These are phyloP conservation scores for Cryptosporidium sp. DNA, from an alignment of 169 alveolate genomes.

Conservation along the genomic window DNA sequence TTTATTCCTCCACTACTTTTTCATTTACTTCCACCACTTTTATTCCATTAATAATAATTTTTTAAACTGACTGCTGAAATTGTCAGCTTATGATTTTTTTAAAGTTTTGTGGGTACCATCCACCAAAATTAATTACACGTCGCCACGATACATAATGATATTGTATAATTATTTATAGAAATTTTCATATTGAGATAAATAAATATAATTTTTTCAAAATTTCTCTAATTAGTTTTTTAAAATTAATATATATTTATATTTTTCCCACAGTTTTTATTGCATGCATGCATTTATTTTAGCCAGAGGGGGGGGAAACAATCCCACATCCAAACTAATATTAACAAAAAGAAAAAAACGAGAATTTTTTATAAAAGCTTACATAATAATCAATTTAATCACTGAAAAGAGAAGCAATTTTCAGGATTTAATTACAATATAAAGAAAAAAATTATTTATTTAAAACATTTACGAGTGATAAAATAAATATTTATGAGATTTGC, in stretches of 20 bases:
- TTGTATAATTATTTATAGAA: slow-evolving; percentile 29
- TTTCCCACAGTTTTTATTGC: slow-evolving; percentile 6
- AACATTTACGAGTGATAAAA: not conserved
- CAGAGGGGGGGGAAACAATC: not conserved
- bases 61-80: slow-evolving; percentile 15
- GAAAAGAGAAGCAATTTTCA: not conserved
- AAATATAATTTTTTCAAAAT: slow-evolving; percentile 4
- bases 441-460: not conserved
- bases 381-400: not conserved
- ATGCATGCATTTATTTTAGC: slow-evolving; percentile 32
- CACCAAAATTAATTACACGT: slow-evolving; percentile 26
- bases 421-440: not conserved
- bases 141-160: slow-evolving; percentile 57
- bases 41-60: slow-evolving; percentile 6
- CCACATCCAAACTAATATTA: not conserved
- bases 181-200: not conserved
- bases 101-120: slow-evolving; percentile 55
- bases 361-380: not conserved
- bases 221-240: not conserved
- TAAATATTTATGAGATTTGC: not conserved
- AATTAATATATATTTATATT: slow-evolving; percentile 9
- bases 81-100: slow-evolving; percentile 44
- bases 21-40: slow-evolving; percentile 8
- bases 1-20: slow-evolving; percentile 6
- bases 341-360: not conserved